Conservation (phyloP, 208 protist genomes). For the Balamuthia mandrillaris region DNA sequence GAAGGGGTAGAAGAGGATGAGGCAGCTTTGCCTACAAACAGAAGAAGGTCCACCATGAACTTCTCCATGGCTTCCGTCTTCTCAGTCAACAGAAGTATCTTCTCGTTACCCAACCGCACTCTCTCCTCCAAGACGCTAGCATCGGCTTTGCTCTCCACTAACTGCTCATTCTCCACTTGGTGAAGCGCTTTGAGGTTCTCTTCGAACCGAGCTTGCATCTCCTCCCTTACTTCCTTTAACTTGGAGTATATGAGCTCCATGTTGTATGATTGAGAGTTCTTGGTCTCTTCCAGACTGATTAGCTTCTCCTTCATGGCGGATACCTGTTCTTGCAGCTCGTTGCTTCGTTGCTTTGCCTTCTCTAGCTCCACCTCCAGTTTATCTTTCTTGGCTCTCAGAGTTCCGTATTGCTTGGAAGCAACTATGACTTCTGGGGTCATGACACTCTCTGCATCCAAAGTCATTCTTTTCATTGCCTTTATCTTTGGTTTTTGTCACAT, state of each 20-base stretch:
- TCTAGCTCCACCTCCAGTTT: not conserved
- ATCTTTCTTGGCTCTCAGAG: not conserved
- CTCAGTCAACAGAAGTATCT: constrained; percentile 16
- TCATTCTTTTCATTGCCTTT: not conserved
- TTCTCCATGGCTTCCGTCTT: not conserved
- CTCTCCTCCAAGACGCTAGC: constrained; percentile 11
- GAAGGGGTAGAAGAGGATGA: not conserved
- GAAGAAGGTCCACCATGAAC: not conserved
- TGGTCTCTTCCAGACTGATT: not conserved
- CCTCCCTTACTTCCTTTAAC: not conserved
- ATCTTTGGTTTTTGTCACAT: not conserved
- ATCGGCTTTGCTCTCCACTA: not conserved
- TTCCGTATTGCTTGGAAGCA: not conserved
- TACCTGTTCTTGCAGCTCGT: constrained; percentile 2
- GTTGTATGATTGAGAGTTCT: not conserved
- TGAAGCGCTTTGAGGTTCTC: constrained; percentile 4
- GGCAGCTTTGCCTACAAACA: not conserved
- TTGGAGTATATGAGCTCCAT: not conserved
- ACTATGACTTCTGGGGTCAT: not conserved
- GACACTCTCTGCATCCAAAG: not conserved
- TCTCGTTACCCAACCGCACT: constrained; percentile 28
- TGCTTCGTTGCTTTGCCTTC: not conserved
- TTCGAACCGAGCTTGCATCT: constrained; percentile 10
- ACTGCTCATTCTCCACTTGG: not conserved
- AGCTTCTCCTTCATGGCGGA: not conserved